Conservation (phyloP, 2,329 filamentous ascomycete species). For the Fusarium sp. region DNA sequence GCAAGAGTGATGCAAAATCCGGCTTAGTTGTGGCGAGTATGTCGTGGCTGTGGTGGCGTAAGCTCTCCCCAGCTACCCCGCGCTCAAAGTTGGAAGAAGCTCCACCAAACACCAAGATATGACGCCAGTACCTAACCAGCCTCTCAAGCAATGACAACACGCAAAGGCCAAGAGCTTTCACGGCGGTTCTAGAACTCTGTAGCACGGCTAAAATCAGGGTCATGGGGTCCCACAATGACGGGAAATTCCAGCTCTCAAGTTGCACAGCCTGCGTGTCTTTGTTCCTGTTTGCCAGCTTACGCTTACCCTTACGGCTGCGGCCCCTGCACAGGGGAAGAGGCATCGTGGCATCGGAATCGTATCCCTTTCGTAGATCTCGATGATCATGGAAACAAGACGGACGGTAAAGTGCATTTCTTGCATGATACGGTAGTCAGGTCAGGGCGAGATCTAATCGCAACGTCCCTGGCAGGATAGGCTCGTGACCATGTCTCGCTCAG, state of each 20-base stretch:
- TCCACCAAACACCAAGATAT: slow-evolving; percentile 28
- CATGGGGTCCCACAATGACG: slow-evolving; percentile 37
- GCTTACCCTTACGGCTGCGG: slow-evolving; percentile 8
- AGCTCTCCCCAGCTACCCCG: slow-evolving; percentile 38
- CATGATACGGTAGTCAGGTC: slow-evolving; percentile 20
- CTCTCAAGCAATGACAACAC: slow-evolving; percentile 17
- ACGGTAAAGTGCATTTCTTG: slow-evolving; percentile 8
- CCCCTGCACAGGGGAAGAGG: slow-evolving; percentile 20
- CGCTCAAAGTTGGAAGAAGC: slow-evolving; percentile 31
- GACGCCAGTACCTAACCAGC: slow-evolving; percentile 25
- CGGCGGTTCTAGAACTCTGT: slow-evolving; percentile 35
- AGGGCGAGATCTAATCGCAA: slow-evolving; percentile 11
- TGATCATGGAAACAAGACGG: slow-evolving; percentile 34
- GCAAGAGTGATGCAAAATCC: slow-evolving; percentile 23
- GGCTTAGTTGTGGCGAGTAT: slow-evolving; percentile 28
- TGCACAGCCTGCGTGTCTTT: not conserved
- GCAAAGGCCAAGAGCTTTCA: slow-evolving; percentile 6
- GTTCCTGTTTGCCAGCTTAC: slow-evolving; percentile 17
- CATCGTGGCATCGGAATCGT: slow-evolving; percentile 1
- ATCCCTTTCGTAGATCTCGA: slow-evolving; percentile 30
- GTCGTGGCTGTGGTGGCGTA: slow-evolving; percentile 39
- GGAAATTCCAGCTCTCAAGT: slow-evolving; percentile 13
- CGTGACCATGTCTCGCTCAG: slow-evolving; percentile 12
- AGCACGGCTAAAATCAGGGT: slow-evolving; percentile 26
- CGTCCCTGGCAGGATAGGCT: slow-evolving; percentile 1